Evolutionary conservation across 1,284 basidiomycete genomes (phyloP).

Genomic region (Psilocybe mexicana): DNA sequence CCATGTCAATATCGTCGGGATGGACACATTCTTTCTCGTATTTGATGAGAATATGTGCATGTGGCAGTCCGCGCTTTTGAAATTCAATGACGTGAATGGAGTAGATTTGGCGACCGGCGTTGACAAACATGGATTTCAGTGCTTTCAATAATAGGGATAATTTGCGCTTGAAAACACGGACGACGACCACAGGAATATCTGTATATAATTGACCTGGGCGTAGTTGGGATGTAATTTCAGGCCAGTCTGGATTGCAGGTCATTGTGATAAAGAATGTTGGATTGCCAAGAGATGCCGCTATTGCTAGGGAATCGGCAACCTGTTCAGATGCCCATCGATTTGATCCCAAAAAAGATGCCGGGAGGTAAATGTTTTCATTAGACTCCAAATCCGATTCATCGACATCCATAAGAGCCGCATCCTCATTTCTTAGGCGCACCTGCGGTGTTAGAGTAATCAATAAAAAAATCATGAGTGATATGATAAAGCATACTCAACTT

Average conservation of each 20-base stretch:
- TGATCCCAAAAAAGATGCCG: conserved; percentile 36
- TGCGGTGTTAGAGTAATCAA: too few species aligned
- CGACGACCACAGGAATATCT: conserved; percentile 36
- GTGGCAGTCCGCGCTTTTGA: conserved; percentile 40
- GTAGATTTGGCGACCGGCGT: conserved; percentile 29
- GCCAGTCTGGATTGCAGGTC: conserved; percentile 39
- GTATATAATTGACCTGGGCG: conserved; percentile 29
- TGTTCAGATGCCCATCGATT: conserved; percentile 34
- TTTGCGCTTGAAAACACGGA: conserved; percentile 34
- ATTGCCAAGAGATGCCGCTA: conserved; percentile 29
- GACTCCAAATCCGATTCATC: neutral
- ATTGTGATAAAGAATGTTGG: conserved; percentile 39
- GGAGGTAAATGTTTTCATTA: conserved; percentile 30
- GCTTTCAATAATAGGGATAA: conserved; percentile 13
- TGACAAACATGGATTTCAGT: conserved; percentile 26
- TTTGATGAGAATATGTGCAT: conserved; percentile 38
- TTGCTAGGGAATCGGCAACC: conserved; percentile 35
- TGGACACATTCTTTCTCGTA: neutral
- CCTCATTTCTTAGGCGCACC: conserved; percentile 1
- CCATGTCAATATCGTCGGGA: conserved; percentile 29
- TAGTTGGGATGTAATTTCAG: conserved; percentile 32
- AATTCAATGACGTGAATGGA: conserved; percentile 38
- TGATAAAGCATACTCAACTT: conserved; percentile 7
- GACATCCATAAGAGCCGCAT: conserved; percentile 17
- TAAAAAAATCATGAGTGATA: too few species aligned